Evolutionary conservation across 768 basidiomycete genomes (phyloP).

Genomic region (Psilocybe azurescens): DNA sequence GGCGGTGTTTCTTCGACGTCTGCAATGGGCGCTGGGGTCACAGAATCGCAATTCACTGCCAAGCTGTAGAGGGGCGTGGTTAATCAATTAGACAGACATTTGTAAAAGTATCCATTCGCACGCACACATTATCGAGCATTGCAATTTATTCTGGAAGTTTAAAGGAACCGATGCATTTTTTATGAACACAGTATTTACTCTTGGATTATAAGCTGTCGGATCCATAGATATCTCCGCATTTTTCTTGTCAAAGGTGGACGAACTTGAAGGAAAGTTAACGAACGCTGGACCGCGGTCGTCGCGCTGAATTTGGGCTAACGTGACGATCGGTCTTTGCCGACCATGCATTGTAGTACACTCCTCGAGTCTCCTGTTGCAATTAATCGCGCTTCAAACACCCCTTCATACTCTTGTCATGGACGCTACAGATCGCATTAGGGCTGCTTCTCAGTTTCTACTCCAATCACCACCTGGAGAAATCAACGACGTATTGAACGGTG

Average conservation of each 20-base stretch:
- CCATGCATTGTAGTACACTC: not conserved
- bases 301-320: not conserved
- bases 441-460: slow-evolving; percentile 79
- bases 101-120: slow-evolving; percentile 28
- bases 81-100: slow-evolving; percentile 14
- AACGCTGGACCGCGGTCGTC: not conserved
- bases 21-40: slow-evolving; percentile 99
- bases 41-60: slow-evolving; percentile 80
- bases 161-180: not conserved
- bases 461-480: slow-evolving; percentile 97
- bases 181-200: no score
- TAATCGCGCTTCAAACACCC: not conserved
- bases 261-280: no score
- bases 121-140: slow-evolving; percentile 17
- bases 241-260: no score
- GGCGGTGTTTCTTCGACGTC: slow-evolving; percentile 96
- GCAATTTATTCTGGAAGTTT: not conserved
- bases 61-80: slow-evolving; percentile 35
- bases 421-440: slow-evolving; percentile 65
- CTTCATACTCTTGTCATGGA: slow-evolving; percentile 47
- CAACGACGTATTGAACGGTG: slow-evolving; percentile 94
- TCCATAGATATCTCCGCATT: no score
- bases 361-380: not conserved
- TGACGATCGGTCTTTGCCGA: slow-evolving; percentile 19
- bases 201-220: no score